These are phyloP conservation scores for Luvunga scandens DNA, from an alignment of 345 rosid genomes.

Conservation along the genomic window DNA sequence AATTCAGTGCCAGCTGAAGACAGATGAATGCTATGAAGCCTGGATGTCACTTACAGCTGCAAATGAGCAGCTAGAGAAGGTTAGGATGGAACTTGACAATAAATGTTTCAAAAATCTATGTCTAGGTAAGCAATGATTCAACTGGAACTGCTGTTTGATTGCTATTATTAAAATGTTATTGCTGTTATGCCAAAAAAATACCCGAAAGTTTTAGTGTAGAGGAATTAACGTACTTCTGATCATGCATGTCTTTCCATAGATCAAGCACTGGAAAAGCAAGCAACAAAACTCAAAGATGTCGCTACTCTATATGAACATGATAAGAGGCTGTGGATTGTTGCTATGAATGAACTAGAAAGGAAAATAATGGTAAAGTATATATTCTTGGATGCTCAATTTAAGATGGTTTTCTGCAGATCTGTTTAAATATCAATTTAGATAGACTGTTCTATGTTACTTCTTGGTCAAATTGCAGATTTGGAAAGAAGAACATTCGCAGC, in stretches of 20 bases:
- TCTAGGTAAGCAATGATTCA: slow-evolving; percentile 27
- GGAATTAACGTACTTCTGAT: background rate
- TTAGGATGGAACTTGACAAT: slow-evolving; percentile 44
- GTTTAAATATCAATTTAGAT: background rate
- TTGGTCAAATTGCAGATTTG: slow-evolving; percentile 26
- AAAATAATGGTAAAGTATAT: slow-evolving; percentile 29
- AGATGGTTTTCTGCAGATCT: background rate
- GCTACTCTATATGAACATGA: slow-evolving; percentile 27
- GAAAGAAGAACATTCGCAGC: slow-evolving; percentile 42
- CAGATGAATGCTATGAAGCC: slow-evolving; percentile 54
- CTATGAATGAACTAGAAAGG: slow-evolving; percentile 23
- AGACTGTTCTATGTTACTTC: background rate
- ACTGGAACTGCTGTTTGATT: background rate
- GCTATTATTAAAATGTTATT: background rate
- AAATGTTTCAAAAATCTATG: slow-evolving; percentile 31
- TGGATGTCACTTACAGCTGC: slow-evolving; percentile 54
- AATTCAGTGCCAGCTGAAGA: slow-evolving; percentile 34
- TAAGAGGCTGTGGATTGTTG: slow-evolving; percentile 27
- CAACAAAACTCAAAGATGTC: slow-evolving; percentile 25
- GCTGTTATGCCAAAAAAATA: background rate
- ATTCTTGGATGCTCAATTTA: background rate
- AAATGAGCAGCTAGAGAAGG: slow-evolving; percentile 41
- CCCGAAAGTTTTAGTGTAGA: background rate
- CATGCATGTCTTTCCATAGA: slow-evolving; percentile 20
- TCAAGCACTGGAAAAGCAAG: slow-evolving; percentile 26